Conservation (phyloP, 2,329 filamentous ascomycete genomes). For the Penicillium sp. region DNA sequence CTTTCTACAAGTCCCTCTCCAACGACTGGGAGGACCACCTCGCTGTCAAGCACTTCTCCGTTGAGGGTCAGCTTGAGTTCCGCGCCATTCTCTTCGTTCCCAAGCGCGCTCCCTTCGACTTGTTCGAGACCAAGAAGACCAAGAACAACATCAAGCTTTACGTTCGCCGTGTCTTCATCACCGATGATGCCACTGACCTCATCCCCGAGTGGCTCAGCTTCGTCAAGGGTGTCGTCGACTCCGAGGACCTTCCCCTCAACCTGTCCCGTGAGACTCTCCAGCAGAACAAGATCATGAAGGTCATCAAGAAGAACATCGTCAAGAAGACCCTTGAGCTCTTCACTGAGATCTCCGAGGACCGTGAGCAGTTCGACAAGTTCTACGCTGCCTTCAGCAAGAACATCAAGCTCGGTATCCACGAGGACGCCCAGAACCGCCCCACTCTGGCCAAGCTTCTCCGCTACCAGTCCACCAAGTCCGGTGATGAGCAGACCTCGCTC, state of each 20-base stretch:
- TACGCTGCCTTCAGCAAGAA: constrained; percentile 99
- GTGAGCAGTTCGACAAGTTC: constrained; percentile 99
- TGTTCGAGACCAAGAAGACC: constrained; percentile 99
- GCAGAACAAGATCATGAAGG: constrained; percentile 99
- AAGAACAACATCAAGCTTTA: constrained; percentile 99
- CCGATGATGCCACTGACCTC: constrained; percentile 97
- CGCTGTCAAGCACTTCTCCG: constrained; percentile 99
- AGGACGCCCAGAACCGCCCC: constrained; percentile 95
- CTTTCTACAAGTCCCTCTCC: constrained; percentile 99
- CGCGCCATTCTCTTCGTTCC: constrained; percentile 98
- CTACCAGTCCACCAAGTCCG: constrained; percentile 99
- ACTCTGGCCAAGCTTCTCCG: constrained; percentile 95
- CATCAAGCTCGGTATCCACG: constrained; percentile 99
- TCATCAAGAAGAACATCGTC: constrained; percentile 99
- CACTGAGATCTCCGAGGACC: constrained; percentile 97
- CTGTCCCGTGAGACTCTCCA: constrained; percentile 99
- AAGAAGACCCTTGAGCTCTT: constrained; percentile 99
- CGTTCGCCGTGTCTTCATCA: constrained; percentile 99
- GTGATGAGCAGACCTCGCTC: constrained; percentile 91
- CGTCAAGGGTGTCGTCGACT: constrained; percentile 99
- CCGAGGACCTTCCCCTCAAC: constrained; percentile 98
- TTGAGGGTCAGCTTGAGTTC: constrained; percentile 99
- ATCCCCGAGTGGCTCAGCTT: constrained; percentile 99
- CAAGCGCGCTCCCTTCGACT: constrained; percentile 98
- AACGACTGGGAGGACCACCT: constrained; percentile 99